phyloP scores from a whole-genome alignment of 2,329 filamentous ascomycete genomes.

The Diplodia sapinea region DNA sequence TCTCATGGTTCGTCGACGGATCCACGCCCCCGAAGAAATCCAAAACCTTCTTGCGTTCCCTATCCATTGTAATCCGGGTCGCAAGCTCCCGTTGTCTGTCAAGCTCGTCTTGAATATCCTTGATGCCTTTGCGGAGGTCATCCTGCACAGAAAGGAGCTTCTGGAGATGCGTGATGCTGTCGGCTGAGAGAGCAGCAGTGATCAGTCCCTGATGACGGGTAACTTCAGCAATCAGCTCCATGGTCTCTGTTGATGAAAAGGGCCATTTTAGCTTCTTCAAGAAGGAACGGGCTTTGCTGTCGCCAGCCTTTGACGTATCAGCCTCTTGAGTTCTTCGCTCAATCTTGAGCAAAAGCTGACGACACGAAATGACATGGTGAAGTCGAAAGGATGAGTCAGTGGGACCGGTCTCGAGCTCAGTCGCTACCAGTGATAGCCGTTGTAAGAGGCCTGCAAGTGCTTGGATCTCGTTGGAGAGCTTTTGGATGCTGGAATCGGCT shows the following conservation, averaged over 20 bases:
- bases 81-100: not conserved
- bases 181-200: not conserved
- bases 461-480: not conserved
- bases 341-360: not conserved
- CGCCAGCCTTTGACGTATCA: not conserved
- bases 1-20: not conserved
- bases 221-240: not conserved
- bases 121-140: not conserved
- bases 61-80: not conserved
- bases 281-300: not conserved
- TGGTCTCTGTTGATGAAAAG: not conserved
- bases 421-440: not conserved
- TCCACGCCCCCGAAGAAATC: constrained; percentile 6
- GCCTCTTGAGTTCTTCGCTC: not conserved
- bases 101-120: not conserved
- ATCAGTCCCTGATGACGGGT: not conserved
- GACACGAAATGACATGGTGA: not conserved
- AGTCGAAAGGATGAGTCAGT: not conserved
- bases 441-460: not conserved
- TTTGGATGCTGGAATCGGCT: not conserved
- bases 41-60: not conserved
- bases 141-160: not conserved
- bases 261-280: not conserved
- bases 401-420: not conserved
- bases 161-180: not conserved